Percentiles rank a stretch among this genome's conserved stretches.
These are phyloP conservation scores for Elsinoe australis DNA, from an alignment of 2,329 filamentous ascomycete genomes.

Conservation along the genomic window DNA sequence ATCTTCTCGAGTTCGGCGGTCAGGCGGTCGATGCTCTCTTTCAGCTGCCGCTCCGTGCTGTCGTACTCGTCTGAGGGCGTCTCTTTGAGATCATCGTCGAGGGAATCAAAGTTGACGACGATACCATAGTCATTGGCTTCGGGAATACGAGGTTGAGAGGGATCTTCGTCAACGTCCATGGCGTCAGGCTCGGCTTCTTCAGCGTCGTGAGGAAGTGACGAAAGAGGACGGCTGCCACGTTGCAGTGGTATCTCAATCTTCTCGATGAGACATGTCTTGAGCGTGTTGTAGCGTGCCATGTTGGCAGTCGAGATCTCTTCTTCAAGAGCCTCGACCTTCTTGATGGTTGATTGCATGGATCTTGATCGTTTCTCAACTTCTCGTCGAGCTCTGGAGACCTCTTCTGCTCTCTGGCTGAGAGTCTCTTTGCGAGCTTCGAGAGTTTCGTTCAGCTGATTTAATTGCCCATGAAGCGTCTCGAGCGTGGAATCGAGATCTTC, in stretches of 20 bases:
- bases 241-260: slow-evolving; percentile 79
- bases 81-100: slow-evolving; percentile 75
- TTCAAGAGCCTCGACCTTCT: slow-evolving; percentile 71
- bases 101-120: slow-evolving; percentile 70
- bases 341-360: slow-evolving; percentile 68
- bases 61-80: slow-evolving; percentile 67
- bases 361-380: slow-evolving; percentile 79
- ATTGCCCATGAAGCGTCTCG: slow-evolving; percentile 63
- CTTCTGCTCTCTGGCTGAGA: slow-evolving; percentile 62
- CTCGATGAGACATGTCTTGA: slow-evolving; percentile 86
- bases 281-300: slow-evolving; percentile 71
- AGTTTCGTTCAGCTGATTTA: slow-evolving; percentile 66
- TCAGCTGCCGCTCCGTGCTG: slow-evolving; percentile 49
- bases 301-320: slow-evolving; percentile 79
- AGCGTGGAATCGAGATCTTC: slow-evolving; percentile 65
- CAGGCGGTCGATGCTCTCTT: slow-evolving; percentile 68
- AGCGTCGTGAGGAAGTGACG: slow-evolving; percentile 81
- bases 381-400: slow-evolving; percentile 66
- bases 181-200: slow-evolving; percentile 56
- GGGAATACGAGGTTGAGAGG: slow-evolving; percentile 45
- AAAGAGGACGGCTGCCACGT: slow-evolving; percentile 61
- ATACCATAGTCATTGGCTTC: slow-evolving; percentile 86
- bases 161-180: slow-evolving; percentile 83
- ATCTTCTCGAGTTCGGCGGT: slow-evolving; percentile 81
- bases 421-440: slow-evolving; percentile 62